phyloP scores from a whole-genome alignment of 2,329 filamentous ascomycete species.

The Calonectria crousiana region DNA sequence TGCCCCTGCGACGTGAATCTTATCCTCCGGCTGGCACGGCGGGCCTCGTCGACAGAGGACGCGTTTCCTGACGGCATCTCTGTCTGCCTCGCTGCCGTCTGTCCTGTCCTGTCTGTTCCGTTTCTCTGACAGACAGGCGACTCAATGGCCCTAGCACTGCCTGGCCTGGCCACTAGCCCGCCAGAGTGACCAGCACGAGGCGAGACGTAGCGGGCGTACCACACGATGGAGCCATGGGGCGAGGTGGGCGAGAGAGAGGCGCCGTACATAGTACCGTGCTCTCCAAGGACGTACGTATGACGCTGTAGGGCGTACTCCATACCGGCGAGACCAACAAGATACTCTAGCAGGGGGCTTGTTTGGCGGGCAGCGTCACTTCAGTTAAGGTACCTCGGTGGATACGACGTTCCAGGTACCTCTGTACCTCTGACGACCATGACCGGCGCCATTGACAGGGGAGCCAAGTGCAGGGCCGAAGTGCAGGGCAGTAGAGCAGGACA shows the following conservation, averaged over 20 bases:
- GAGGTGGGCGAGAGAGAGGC: constrained; percentile 16
- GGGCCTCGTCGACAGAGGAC: background rate
- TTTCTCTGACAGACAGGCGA: background rate
- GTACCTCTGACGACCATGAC: constrained; percentile 26
- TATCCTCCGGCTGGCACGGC: background rate
- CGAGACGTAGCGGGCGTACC: constrained; percentile 25
- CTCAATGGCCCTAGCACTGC: constrained; percentile 6
- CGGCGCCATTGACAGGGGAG: constrained; percentile 28
- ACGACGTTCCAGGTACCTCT: constrained; percentile 17
- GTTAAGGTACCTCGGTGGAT: constrained; percentile 26
- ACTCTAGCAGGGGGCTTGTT: background rate
- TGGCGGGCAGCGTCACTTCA: constrained; percentile 15
- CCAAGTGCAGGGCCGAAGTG: constrained; percentile 24
- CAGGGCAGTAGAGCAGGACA: constrained; percentile 18
- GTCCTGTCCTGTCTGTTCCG: background rate
- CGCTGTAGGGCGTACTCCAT: constrained; percentile 11
- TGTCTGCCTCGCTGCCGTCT: background rate
- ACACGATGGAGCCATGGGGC: constrained; percentile 22
- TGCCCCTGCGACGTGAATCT: constrained; percentile 1
- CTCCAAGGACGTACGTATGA: background rate
- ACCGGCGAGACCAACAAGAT: background rate
- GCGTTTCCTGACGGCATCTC: constrained; percentile 2
- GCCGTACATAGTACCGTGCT: constrained; percentile 3
- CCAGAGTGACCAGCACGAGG: constrained; percentile 38
- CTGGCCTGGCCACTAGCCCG: constrained; percentile 19